Evolutionary conservation across 805 yeast genomes (phyloP).

Genomic region (Wickerhamomyces subpelliculosus): DNA sequence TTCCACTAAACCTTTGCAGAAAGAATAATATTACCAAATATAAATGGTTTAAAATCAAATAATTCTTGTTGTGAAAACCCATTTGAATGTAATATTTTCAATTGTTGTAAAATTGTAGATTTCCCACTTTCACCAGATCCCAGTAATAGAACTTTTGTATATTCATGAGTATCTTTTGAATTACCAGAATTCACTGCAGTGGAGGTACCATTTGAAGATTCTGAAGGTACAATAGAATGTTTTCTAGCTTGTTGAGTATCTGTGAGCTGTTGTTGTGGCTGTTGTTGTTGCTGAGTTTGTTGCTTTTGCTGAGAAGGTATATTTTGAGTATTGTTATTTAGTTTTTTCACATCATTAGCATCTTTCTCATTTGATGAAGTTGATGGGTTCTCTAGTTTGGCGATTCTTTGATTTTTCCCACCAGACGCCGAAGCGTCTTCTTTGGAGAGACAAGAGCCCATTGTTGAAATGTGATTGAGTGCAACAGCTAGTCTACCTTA

Average conservation of each 20-base stretch:
- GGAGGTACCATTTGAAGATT: slow-evolving; percentile 9
- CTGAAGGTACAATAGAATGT: slow-evolving; percentile 18
- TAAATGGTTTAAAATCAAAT: slow-evolving; percentile 68
- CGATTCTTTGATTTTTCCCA: neutral
- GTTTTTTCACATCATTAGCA: neutral
- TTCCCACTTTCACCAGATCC: slow-evolving; percentile 71
- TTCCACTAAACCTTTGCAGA: slow-evolving; percentile 62
- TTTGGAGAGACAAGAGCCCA: neutral
- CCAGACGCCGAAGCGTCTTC: neutral
- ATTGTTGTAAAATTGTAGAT: slow-evolving; percentile 39
- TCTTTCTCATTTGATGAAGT: neutral
- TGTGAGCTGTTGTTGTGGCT: neutral
- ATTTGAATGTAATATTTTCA: slow-evolving; percentile 33
- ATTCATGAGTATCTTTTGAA: slow-evolving; percentile 35
- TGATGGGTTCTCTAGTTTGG: neutral
- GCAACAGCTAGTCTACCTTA: too few species aligned
- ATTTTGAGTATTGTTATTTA: neutral
- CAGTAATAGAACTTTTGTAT: slow-evolving; percentile 60
- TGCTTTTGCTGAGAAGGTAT: neutral
- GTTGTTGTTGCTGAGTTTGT: neutral
- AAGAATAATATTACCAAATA: slow-evolving; percentile 70
- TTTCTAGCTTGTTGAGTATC: slow-evolving; percentile 7
- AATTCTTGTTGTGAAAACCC: slow-evolving; percentile 51
- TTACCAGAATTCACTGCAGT: neutral
- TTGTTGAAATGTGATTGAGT: neutral